Evolutionary conservation across 2,329 filamentous ascomycete species (phyloP).

Genomic region (Elsinoe arachidis): DNA sequence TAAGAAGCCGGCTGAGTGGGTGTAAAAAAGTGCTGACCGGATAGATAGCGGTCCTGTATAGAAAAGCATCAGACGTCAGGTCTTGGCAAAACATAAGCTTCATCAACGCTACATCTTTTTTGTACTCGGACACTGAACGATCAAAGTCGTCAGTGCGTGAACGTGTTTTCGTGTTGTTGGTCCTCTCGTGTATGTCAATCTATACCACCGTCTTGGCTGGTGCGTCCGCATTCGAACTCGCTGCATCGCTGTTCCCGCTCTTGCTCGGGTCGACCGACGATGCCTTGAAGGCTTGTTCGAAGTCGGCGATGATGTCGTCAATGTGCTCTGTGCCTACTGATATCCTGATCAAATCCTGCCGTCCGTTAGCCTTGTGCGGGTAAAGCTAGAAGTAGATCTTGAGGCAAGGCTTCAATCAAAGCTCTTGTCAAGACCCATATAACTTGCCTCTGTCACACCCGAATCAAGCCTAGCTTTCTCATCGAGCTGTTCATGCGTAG

Average conservation of each 20-base stretch:
- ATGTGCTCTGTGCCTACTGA: slow-evolving; percentile 95
- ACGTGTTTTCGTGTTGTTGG: too few relatives aligned
- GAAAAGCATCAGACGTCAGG: neutral
- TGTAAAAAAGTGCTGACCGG: too few relatives aligned
- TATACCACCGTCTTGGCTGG: slow-evolving; percentile 12
- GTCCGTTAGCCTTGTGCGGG: slow-evolving; percentile 16
- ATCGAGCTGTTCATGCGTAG: slow-evolving; percentile 84
- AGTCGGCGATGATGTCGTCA: slow-evolving; percentile 93
- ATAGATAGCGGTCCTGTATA: neutral
- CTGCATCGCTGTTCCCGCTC: slow-evolving; percentile 2
- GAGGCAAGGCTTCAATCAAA: too few relatives aligned
- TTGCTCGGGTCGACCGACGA: slow-evolving; percentile 6
- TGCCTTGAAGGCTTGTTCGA: slow-evolving; percentile 73
- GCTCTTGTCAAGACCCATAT: neutral
- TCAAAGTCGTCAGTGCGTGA: too few relatives aligned
- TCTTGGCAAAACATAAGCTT: too few relatives aligned
- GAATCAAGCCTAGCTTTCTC: slow-evolving; percentile 72
- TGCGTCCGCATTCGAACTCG: neutral
- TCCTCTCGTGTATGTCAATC: neutral
- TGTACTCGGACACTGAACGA: too few relatives aligned
- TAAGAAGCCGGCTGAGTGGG: slow-evolving; percentile 55
- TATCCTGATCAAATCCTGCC: slow-evolving; percentile 79
- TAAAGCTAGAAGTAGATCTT: too few relatives aligned
- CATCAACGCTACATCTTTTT: too few relatives aligned
- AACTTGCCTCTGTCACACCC: slow-evolving; percentile 64